These are phyloP conservation scores for Aspergillus sp. DNA, from an alignment of 2,329 filamentous ascomycete species.

Conservation along the genomic window DNA sequence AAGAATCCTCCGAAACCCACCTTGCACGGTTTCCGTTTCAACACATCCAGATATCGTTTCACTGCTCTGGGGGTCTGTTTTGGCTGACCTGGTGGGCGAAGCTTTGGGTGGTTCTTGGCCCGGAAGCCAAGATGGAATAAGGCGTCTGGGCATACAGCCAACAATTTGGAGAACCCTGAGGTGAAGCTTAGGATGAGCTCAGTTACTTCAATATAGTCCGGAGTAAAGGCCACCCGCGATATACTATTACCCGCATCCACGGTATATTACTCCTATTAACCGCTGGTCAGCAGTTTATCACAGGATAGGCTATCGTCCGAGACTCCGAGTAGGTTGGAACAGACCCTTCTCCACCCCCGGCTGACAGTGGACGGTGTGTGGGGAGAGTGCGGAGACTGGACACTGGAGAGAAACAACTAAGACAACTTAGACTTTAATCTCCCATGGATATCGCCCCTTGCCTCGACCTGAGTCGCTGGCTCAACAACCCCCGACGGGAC, in stretches of 20 bases:
- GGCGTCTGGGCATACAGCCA: constrained; percentile 4
- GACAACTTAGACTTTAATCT: too few relatives aligned
- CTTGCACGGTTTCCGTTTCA: neutral
- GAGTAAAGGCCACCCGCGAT: too few relatives aligned
- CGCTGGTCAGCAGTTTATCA: neutral
- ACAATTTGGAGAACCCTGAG: too few relatives aligned
- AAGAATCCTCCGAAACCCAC: neutral
- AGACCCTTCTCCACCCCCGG: neutral
- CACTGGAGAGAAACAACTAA: neutral
- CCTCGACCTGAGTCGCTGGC: neutral
- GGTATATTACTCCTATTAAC: neutral
- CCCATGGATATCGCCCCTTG: neutral
- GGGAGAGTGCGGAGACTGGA: neutral
- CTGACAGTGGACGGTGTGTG: neutral
- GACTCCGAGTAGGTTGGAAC: too few relatives aligned
- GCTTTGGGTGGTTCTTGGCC: constrained; percentile 6
- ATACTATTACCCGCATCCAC: neutral
- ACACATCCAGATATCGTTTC: neutral
- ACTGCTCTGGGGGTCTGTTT: neutral
- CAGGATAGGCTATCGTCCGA: neutral
- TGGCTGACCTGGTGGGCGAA: neutral
- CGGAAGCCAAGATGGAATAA: constrained; percentile 10
- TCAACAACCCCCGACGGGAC: neutral
- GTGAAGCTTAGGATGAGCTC: too few relatives aligned
- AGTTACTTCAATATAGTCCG: too few relatives aligned